A percentile compares a stretch with the other conserved stretches of the same genome.
Evolutionary conservation across 768 basidiomycete genomes (phyloP).

Genomic region (Peribolospora kevripleyi): DNA sequence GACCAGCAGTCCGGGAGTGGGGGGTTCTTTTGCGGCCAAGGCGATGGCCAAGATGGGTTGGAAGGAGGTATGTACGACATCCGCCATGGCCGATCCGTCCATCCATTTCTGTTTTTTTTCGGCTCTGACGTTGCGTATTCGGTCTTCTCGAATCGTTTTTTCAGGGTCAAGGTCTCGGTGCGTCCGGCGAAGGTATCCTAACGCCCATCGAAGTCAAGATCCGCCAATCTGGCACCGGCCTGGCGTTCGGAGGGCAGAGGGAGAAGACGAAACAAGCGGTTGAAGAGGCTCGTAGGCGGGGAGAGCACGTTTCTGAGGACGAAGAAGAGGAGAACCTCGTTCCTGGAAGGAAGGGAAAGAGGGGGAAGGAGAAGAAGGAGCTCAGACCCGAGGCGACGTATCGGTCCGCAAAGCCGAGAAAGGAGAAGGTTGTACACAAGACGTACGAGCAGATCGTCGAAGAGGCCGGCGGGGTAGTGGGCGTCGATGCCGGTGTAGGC

Average conservation of each 20-base stretch:
- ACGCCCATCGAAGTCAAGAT: constrained; percentile 64
- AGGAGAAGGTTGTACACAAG: constrained; percentile 72
- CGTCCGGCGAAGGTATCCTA: constrained; percentile 55
- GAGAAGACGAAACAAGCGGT: constrained; percentile 72
- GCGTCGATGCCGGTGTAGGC: constrained; percentile 33
- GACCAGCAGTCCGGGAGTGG: constrained; percentile 22
- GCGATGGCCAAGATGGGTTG: constrained; percentile 93
- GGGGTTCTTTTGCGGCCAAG: constrained; percentile 52
- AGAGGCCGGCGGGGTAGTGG: constrained; percentile 44
- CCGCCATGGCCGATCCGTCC: too few species aligned
- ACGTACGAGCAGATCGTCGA: constrained; percentile 89
- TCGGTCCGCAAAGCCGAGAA: constrained; percentile 48
- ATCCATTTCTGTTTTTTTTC: not conserved
- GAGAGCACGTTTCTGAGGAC: constrained; percentile 32
- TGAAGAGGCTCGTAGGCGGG: constrained; percentile 28
- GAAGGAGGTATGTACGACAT: constrained; percentile 30
- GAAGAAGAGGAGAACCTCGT: constrained; percentile 27
- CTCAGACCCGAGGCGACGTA: constrained; percentile 47
- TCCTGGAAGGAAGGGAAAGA: constrained; percentile 23
- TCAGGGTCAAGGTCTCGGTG: constrained; percentile 39
- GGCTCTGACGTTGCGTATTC: not conserved
- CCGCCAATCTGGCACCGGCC: constrained; percentile 57
- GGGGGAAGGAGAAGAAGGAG: constrained; percentile 30
- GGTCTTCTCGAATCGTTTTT: not conserved
- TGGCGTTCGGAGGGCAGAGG: constrained; percentile 63